Evolutionary conservation across 495 filamentous ascomycete genomes (phyloP).

Genomic region (Trichoderma reesei): DNA sequence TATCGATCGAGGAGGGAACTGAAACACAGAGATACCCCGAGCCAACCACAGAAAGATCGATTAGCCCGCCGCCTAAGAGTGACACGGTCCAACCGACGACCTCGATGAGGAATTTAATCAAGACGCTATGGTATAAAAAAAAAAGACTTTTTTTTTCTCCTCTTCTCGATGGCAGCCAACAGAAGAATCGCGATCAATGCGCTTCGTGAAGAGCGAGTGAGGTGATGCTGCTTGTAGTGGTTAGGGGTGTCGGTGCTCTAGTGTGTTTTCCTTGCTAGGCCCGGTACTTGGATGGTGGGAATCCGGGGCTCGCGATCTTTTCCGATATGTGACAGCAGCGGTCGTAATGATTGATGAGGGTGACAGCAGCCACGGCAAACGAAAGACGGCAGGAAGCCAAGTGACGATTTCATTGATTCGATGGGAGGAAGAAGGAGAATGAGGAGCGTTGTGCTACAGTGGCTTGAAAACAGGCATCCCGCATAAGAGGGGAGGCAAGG

Average conservation of each 20-base stretch:
- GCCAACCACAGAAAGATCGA: background rate
- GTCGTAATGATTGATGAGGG: background rate
- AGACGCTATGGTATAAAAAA: background rate
- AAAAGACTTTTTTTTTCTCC: background rate
- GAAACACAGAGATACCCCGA: background rate
- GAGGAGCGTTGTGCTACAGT: background rate
- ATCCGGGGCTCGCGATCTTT: constrained; percentile 1
- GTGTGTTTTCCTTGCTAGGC: background rate
- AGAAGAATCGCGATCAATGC: background rate
- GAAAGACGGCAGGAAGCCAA: background rate
- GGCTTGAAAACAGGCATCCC: background rate
- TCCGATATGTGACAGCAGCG: background rate
- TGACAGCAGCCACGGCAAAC: background rate
- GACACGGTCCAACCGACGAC: background rate
- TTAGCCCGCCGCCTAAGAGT: background rate
- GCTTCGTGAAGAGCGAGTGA: background rate
- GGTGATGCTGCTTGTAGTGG: background rate
- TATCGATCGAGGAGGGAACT: background rate
- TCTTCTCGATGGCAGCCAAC: background rate
- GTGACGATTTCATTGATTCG: background rate
- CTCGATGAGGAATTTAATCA: background rate
- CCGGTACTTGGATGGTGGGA: background rate
- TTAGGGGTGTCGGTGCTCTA: background rate
- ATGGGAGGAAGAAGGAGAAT: background rate
- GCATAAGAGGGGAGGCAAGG: background rate